phyloP scores from a whole-genome alignment of 1,139 yeast genomes.

The Pichia sp. region DNA sequence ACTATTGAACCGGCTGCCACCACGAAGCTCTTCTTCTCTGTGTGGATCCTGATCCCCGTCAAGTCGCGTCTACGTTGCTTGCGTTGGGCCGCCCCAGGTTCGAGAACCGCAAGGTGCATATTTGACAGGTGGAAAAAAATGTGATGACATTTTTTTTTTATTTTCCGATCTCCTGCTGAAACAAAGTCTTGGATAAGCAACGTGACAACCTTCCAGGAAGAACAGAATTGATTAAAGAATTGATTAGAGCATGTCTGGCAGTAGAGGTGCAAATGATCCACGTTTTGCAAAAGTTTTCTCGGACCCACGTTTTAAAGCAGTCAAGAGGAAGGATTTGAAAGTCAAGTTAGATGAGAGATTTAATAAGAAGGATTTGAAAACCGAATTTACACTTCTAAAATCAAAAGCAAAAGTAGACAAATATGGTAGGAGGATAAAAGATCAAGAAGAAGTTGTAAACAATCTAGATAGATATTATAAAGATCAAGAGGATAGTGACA shows the following conservation, averaged over 20 bases:
- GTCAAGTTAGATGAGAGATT: conserved; percentile 85
- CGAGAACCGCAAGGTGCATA: no score
- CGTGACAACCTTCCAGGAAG: no score
- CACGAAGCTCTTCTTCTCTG: no score
- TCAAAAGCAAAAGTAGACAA: conserved; percentile 65
- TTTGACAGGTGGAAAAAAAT: no score
- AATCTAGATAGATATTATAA: conserved; percentile 42
- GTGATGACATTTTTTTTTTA: no score
- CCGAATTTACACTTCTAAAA: conserved; percentile 39
- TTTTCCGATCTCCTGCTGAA: no score
- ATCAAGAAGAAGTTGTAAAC: conserved; percentile 33
- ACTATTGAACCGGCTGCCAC: no score
- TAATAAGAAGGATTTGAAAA: conserved; percentile 53
- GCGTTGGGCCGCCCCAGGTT: no score
- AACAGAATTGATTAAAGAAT: no score
- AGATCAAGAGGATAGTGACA: conserved; percentile 40
- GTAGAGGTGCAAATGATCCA: conserved; percentile 42
- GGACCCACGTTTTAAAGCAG: conserved; percentile 83
- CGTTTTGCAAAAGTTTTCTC: conserved; percentile 74
- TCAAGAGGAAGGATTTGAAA: conserved; percentile 62
- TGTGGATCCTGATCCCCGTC: no score
- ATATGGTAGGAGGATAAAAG: conserved; percentile 69
- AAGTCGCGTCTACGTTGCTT: no score
- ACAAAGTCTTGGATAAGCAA: no score
- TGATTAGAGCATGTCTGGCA: neutral